Percentiles rank a stretch among this genome's conserved stretches.
Conservation (phyloP, 2,329 filamentous ascomycete species). For the Macrophomina phaseolina region DNA sequence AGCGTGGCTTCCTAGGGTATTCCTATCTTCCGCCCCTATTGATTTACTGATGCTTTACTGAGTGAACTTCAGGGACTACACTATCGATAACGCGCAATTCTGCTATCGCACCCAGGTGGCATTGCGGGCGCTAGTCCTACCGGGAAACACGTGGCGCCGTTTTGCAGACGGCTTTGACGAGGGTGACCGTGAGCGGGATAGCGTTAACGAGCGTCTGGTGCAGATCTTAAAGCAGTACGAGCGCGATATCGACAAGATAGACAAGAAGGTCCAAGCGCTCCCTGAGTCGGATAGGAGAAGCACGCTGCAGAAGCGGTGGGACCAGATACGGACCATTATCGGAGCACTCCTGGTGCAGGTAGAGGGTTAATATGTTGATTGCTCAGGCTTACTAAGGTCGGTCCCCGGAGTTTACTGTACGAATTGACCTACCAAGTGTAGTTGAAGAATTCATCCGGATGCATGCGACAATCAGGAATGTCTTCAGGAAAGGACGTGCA, state of each 20-base stretch:
- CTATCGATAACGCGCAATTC: slow-evolving; percentile 38
- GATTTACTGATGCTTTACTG: not conserved
- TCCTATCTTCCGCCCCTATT: not conserved
- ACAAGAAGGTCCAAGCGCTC: slow-evolving; percentile 40
- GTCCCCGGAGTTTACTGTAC: not conserved
- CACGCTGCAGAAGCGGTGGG: slow-evolving; percentile 42
- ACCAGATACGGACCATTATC: slow-evolving; percentile 43
- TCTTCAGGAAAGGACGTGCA: too few relatives aligned
- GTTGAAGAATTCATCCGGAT: too few relatives aligned
- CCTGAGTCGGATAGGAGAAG: slow-evolving; percentile 35
- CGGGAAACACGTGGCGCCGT: slow-evolving; percentile 33
- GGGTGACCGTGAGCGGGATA: slow-evolving; percentile 41
- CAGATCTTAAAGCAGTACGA: slow-evolving; percentile 39
- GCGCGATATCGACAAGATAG: slow-evolving; percentile 28
- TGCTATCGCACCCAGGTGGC: slow-evolving; percentile 55
- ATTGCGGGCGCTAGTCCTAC: slow-evolving; percentile 43
- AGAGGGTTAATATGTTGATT: slow-evolving; percentile 7
- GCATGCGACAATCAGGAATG: too few relatives aligned
- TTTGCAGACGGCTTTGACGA: slow-evolving; percentile 43
- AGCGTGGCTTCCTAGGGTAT: slow-evolving; percentile 49
- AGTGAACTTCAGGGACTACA: slow-evolving; percentile 35
- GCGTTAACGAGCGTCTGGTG: slow-evolving; percentile 46
- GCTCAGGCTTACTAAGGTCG: not conserved
- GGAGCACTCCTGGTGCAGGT: not conserved
- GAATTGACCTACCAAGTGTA: not conserved